These are phyloP conservation scores for Xerocomus amazonicus DNA, from an alignment of 1,284 basidiomycete genomes.

Conservation along the genomic window DNA sequence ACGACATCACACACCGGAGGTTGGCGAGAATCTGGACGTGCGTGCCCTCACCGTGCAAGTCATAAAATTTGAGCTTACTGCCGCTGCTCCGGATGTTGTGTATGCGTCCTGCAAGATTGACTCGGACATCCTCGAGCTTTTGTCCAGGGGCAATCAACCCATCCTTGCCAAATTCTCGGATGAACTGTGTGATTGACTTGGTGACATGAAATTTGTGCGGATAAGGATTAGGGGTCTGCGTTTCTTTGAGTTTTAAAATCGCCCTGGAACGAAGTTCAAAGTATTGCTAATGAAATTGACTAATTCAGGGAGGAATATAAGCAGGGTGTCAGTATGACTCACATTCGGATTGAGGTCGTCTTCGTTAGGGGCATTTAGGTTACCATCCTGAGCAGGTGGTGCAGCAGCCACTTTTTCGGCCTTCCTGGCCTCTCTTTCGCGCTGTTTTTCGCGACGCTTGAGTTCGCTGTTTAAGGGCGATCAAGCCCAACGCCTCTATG, in stretches of 20 bases:
- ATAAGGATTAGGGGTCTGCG: constrained; percentile 89
- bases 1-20: constrained; percentile 60
- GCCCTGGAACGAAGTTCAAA: constrained; percentile 89
- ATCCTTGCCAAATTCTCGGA: constrained; percentile 72
- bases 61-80: constrained; percentile 92
- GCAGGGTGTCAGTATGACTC: constrained; percentile 31
- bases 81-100: constrained; percentile 86
- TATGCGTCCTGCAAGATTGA: constrained; percentile 84
- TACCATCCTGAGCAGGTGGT: constrained; percentile 34
- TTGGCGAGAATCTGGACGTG: constrained; percentile 97
- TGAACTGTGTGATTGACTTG: constrained; percentile 74
- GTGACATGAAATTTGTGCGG: constrained; percentile 98
- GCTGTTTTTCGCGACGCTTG: constrained; percentile 85
- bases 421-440: constrained; percentile 83
- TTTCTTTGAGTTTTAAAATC: constrained; percentile 84
- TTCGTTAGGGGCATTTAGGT: constrained; percentile 50
- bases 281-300: constrained; percentile 73
- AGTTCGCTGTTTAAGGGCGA: constrained; percentile 63
- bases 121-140: constrained; percentile 50
- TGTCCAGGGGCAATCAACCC: constrained; percentile 65
- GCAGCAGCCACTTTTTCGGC: constrained; percentile 68
- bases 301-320: neutral
- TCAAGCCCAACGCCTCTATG: constrained; percentile 25
- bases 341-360: constrained; percentile 84
- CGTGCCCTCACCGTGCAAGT: constrained; percentile 87